These are phyloP conservation scores for Albifimbria verrucaria DNA, from an alignment of 2,329 filamentous ascomycete genomes.

Conservation along the genomic window DNA sequence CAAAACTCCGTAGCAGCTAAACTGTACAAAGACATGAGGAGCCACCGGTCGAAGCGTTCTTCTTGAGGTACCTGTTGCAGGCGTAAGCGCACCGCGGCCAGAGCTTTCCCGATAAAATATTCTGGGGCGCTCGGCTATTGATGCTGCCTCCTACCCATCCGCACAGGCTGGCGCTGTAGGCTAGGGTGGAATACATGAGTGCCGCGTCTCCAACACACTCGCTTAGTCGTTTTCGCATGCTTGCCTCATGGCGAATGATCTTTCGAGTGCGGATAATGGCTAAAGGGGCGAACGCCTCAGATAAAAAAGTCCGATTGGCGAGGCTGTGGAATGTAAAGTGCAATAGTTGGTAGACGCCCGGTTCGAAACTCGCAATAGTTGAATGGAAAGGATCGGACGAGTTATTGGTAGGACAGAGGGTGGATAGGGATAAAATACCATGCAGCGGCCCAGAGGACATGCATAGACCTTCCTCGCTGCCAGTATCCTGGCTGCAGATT, in stretches of 20 bases:
- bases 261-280: background rate
- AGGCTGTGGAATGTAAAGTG: slow-evolving; percentile 4
- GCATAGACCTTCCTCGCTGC: no score
- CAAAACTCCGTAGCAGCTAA: slow-evolving; percentile 8
- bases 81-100: slow-evolving; percentile 5
- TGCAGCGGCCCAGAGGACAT: background rate
- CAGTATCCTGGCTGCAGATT: no score
- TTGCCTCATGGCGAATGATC: slow-evolving; percentile 4
- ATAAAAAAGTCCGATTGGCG: slow-evolving; percentile 7
- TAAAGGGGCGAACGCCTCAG: slow-evolving; percentile 9
- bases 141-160: slow-evolving; percentile 8
- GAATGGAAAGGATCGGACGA: slow-evolving; percentile 9
- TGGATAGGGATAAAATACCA: background rate
- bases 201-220: slow-evolving; percentile 8
- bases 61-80: background rate
- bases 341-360: slow-evolving; percentile 5
- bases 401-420: slow-evolving; percentile 2
- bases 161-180: slow-evolving; percentile 7
- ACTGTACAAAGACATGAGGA: slow-evolving; percentile 7
- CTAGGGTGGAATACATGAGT: slow-evolving; percentile 12
- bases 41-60: background rate
- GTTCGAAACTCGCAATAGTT: slow-evolving; percentile 6
- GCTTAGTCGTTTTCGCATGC: slow-evolving; percentile 3
- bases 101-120: slow-evolving; percentile 7
- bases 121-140: slow-evolving; percentile 1